Conservation (phyloP, 192 early-diverging fungal genomes). For the Phycomyces blakesleeanus region DNA sequence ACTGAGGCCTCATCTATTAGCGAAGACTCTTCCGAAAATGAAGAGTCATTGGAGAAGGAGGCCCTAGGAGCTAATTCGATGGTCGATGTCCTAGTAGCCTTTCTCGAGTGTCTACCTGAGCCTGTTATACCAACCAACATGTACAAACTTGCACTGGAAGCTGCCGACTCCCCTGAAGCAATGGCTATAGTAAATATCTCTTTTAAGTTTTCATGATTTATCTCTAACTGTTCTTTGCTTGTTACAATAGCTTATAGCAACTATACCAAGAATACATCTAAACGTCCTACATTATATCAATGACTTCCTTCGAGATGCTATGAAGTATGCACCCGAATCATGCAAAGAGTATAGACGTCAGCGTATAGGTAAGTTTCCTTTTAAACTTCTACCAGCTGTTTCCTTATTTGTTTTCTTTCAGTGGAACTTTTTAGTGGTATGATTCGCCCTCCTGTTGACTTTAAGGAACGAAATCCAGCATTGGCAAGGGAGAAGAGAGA, state of each 20-base stretch:
- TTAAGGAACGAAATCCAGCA: constrained; percentile 30
- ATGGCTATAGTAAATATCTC: constrained; percentile 22
- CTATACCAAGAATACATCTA: constrained; percentile 62
- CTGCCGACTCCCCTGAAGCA: constrained; percentile 42
- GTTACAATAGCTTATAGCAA: constrained; percentile 56
- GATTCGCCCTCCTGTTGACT: constrained; percentile 31
- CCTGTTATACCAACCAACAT: constrained; percentile 68
- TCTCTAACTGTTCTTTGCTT: constrained; percentile 4
- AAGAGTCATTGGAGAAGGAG: constrained; percentile 11
- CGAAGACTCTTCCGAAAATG: no score
- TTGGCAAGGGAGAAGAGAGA: constrained; percentile 18
- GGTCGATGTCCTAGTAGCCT: constrained; percentile 63
- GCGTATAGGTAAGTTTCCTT: constrained; percentile 40
- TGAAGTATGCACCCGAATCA: constrained; percentile 22
- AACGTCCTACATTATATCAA: constrained; percentile 79
- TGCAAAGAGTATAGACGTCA: constrained; percentile 30
- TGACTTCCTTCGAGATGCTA: constrained; percentile 71
- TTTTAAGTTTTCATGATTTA: constrained; percentile 19
- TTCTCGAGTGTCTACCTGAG: constrained; percentile 68
- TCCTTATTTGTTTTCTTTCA: constrained; percentile 9
- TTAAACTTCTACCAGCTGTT: neutral
- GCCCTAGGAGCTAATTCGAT: constrained; percentile 66
- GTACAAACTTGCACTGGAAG: constrained; percentile 60
- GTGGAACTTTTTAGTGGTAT: constrained; percentile 40
- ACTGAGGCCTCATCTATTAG: neutral